Evolutionary conservation across 768 basidiomycete genomes (phyloP), one percentile per base, ranked within the genome.

Genomic region (Gymnopilus dilepis): DNA sequence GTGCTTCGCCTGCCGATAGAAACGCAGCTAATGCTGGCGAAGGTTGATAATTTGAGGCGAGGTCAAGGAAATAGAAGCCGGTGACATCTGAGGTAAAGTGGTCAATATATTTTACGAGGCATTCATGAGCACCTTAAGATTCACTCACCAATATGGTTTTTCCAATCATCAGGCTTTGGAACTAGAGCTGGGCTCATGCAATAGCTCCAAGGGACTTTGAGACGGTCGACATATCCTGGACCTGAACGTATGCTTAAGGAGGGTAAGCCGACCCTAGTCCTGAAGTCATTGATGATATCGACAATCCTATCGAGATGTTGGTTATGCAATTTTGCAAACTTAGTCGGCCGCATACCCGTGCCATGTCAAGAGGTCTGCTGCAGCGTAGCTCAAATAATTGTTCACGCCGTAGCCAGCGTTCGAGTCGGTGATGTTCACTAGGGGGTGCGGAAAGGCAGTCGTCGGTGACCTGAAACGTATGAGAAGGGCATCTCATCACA

Each of bases 81-180:
- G 83, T 80, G n/a, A 88, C 77, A 68, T 89, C 86, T 86, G 51
- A 7, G 30, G 19, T 30, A 22, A 56, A 31, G 15, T 12, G 47
- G 55, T 13, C 24, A 30, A 4, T 13, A 17, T 9, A 37, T 45
- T 19, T 30, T 13, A 2, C 1, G 12, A 37, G 34, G 40, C 53
- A 13, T 37, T 4, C 7, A 19, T 48, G 13, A 21, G 26, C 9
- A 4, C 45, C 22, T 24, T 4, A 52, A 8, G 54, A 21, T 9
- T 2, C 4, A 58, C 74, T 40, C 56, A 86, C 86, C 86, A 40
- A 87, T 86, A 67, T 86, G 74, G 58, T 81, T 83, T 62, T 80
- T 84, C 87, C 87, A 89, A 70, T 88, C 87, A 13, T 74, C 63
- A 0, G 87, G 87, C 65, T 86, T 86, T 0, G 85, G 84, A 0